Evolutionary conservation across 2,329 filamentous ascomycete genomes (phyloP).

Genomic region (Fusarium illudens): DNA sequence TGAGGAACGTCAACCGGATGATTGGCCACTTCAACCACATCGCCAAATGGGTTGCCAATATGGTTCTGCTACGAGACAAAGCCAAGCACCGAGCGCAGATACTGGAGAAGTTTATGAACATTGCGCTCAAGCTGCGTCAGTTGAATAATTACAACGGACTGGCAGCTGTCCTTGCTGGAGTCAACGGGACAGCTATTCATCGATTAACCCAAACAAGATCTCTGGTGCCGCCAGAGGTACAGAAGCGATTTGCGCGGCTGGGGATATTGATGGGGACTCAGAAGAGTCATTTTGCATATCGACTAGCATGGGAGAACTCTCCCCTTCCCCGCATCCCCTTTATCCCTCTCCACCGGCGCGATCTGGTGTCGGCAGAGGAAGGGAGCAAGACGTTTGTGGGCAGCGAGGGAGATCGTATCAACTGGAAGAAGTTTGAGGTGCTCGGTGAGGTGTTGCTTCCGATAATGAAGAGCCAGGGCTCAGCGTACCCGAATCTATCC

Average conservation of each 20-base stretch:
- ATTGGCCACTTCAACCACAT: conserved; percentile 91
- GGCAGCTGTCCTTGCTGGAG: conserved; percentile 91
- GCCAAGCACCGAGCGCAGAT: conserved; percentile 92
- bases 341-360: conserved; percentile 86
- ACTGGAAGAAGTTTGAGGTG: conserved; percentile 98
- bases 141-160: conserved; percentile 98
- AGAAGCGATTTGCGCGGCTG: conserved; percentile 87
- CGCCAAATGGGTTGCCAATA: conserved; percentile 82
- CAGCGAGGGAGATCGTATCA: conserved; percentile 76
- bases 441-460: conserved; percentile 90
- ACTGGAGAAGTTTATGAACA: conserved; percentile 93
- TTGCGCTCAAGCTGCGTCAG: conserved; percentile 85
- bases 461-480: conserved; percentile 90
- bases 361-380: conserved; percentile 91
- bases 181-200: conserved; percentile 87
- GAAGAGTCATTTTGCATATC: conserved; percentile 92
- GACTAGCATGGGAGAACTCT: conserved; percentile 97
- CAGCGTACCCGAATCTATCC: conserved; percentile 77
- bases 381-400: conserved; percentile 91
- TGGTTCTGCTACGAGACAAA: conserved; percentile 91
- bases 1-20: conserved; percentile 93
- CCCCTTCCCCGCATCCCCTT: conserved; percentile 91
- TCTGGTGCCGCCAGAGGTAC: conserved; percentile 73
- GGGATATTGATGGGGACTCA: conserved; percentile 93
- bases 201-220: conserved; percentile 82